phyloP scores from a whole-genome alignment of 2,329 filamentous ascomycete genomes.

The Diplodia corticola region DNA sequence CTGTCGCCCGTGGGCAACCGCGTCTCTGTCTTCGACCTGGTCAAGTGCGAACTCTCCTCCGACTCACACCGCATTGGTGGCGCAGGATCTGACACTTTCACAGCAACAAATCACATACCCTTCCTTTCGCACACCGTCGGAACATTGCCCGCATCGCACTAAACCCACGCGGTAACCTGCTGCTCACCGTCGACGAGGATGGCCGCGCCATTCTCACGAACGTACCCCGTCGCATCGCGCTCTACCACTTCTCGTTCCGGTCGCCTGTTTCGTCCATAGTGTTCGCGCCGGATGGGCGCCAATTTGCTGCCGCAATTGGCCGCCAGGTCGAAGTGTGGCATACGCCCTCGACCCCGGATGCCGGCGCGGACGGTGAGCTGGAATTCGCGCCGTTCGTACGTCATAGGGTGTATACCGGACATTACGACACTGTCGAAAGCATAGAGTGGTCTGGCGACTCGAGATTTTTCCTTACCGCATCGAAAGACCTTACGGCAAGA shows the following conservation, averaged over 20 bases:
- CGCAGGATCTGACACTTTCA: neutral
- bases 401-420: conserved; percentile 81
- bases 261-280: conserved; percentile 77
- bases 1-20: conserved; percentile 96
- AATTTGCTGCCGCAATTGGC: conserved; percentile 87
- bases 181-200: conserved; percentile 92
- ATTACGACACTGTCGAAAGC: conserved; percentile 82
- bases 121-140: conserved; percentile 88
- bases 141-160: conserved; percentile 89
- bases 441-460: conserved; percentile 97
- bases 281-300: conserved; percentile 86
- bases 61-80: neutral
- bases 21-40: conserved; percentile 92
- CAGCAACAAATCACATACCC: conserved; percentile 83
- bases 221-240: conserved; percentile 76
- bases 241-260: conserved; percentile 96
- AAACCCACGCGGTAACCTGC: conserved; percentile 84
- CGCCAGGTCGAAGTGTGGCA: conserved; percentile 94
- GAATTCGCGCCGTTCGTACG: conserved; percentile 94
- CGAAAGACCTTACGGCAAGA: conserved; percentile 86
- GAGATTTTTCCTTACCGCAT: conserved; percentile 88
- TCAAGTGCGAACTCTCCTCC: conserved; percentile 66
- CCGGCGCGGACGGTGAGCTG: conserved; percentile 74
- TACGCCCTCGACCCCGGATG: conserved; percentile 84
- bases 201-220: conserved; percentile 93